phyloP scores from a whole-genome alignment of 176 grass and related monocot species.

The Miscanthus lutarioriparius region DNA sequence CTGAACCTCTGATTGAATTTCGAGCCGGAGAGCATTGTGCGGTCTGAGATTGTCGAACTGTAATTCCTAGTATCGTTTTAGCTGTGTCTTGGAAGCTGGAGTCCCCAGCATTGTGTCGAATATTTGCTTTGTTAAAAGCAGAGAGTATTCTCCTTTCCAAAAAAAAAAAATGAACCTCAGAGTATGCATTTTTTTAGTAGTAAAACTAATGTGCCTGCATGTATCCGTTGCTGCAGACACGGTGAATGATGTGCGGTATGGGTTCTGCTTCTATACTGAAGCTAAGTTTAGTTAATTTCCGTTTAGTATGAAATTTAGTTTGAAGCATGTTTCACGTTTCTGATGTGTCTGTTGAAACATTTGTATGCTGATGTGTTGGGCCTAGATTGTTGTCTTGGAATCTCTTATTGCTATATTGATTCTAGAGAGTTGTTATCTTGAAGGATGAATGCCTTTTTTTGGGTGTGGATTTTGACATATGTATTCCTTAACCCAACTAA shows the following conservation, averaged over 20 bases:
- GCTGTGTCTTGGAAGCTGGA: too few species aligned
- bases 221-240: neutral
- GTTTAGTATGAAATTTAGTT: neutral
- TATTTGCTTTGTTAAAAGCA: too few species aligned
- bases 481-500: constrained; percentile 8
- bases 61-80: too few species aligned
- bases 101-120: too few species aligned
- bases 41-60: too few species aligned
- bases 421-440: neutral
- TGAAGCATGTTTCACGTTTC: neutral
- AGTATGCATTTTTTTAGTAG: too few species aligned
- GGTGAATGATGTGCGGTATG: neutral
- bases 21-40: too few species aligned
- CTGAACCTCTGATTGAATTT: neutral
- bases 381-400: neutral
- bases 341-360: neutral
- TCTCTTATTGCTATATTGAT: neutral
- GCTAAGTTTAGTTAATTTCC: neutral
- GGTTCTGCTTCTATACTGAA: neutral
- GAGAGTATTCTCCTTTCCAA: too few species aligned
- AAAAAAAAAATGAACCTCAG: too few species aligned
- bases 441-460: neutral
- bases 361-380: neutral
- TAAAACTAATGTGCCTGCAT: too few species aligned
- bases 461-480: neutral